phyloP scores from a whole-genome alignment of 2,329 filamentous ascomycete genomes.

The Trichoderma asperellum region DNA sequence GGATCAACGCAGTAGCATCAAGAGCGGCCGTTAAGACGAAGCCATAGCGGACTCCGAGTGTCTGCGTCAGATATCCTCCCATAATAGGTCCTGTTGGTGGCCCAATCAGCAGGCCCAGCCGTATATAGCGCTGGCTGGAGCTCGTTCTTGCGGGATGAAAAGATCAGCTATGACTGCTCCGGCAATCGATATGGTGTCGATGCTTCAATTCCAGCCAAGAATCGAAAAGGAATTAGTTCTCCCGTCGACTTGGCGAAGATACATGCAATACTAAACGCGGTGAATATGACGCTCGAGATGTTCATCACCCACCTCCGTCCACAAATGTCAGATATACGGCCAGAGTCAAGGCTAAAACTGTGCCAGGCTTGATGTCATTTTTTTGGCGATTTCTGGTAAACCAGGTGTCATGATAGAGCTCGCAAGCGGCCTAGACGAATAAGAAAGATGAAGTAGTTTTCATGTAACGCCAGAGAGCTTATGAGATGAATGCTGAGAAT shows the following conservation, averaged over 20 bases:
- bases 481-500: conserved; percentile 17
- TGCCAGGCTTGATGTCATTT: conserved; percentile 13
- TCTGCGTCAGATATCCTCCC: conserved; percentile 49
- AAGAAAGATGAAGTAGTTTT: neutral
- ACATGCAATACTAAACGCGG: conserved; percentile 60
- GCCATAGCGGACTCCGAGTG: conserved; percentile 38
- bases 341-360: conserved; percentile 10
- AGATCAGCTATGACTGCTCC: conserved; percentile 57
- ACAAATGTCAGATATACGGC: conserved; percentile 48
- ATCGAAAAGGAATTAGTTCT: conserved; percentile 51
- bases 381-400: conserved; percentile 8
- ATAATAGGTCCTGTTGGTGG: conserved; percentile 54
- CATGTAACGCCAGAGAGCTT: neutral
- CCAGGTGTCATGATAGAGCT: conserved; percentile 19
- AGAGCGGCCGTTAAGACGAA: conserved; percentile 52
- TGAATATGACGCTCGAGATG: conserved; percentile 54
- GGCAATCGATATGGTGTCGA: conserved; percentile 52
- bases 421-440: neutral
- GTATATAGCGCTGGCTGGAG: conserved; percentile 41
- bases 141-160: conserved; percentile 50
- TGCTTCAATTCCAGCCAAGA: conserved; percentile 51
- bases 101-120: conserved; percentile 41
- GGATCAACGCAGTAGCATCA: conserved; percentile 46
- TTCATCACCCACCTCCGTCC: conserved; percentile 49
- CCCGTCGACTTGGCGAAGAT: conserved; percentile 46